Evolutionary conservation across 1,284 basidiomycete genomes (phyloP).

Genomic region (Amylostereum areolatum): DNA sequence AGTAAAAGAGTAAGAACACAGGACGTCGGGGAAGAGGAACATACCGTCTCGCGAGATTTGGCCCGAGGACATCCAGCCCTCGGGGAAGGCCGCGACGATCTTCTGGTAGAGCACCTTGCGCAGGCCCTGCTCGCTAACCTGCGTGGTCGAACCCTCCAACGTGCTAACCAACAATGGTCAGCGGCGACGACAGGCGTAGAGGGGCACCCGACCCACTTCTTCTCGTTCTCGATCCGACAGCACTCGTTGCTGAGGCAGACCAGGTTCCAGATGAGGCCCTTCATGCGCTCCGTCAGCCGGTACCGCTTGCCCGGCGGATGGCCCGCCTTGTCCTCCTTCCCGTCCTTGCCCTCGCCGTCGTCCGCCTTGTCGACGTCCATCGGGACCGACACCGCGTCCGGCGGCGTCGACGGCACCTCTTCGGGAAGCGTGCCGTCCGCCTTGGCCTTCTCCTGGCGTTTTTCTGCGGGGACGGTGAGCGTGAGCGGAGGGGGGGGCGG

Average conservation of each 20-base stretch:
- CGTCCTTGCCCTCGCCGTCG: slow-evolving; percentile 22
- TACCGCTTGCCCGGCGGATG: slow-evolving; percentile 69
- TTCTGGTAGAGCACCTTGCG: slow-evolving; percentile 76
- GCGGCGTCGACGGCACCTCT: slow-evolving; percentile 31
- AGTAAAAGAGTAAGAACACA: not conserved
- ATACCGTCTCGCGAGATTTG: slow-evolving; percentile 42
- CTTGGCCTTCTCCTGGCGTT: slow-evolving; percentile 51
- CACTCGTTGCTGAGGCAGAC: slow-evolving; percentile 77
- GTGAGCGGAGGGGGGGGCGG: not conserved
- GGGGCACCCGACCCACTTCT: slow-evolving; percentile 54
- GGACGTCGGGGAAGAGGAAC: slow-evolving; percentile 24
- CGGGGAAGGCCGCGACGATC: slow-evolving; percentile 72
- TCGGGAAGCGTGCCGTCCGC: slow-evolving; percentile 24
- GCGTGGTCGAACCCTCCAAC: slow-evolving; percentile 59
- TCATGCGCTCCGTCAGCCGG: slow-evolving; percentile 70
- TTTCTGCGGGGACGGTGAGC: slow-evolving; percentile 33
- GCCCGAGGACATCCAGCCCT: slow-evolving; percentile 60
- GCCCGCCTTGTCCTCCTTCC: slow-evolving; percentile 31
- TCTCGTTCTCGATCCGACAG: slow-evolving; percentile 77
- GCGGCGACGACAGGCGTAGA: slow-evolving; percentile 4
- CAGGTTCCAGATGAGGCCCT: slow-evolving; percentile 69
- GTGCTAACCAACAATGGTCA: slow-evolving; percentile 34
- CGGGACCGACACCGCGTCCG: slow-evolving; percentile 19
- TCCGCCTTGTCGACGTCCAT: slow-evolving; percentile 23
- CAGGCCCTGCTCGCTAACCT: slow-evolving; percentile 73